A percentile compares a stretch with the other conserved stretches of the same genome.
phyloP scores from a whole-genome alignment of 1,139 yeast genomes.

The Candida labiduridarum region DNA sequence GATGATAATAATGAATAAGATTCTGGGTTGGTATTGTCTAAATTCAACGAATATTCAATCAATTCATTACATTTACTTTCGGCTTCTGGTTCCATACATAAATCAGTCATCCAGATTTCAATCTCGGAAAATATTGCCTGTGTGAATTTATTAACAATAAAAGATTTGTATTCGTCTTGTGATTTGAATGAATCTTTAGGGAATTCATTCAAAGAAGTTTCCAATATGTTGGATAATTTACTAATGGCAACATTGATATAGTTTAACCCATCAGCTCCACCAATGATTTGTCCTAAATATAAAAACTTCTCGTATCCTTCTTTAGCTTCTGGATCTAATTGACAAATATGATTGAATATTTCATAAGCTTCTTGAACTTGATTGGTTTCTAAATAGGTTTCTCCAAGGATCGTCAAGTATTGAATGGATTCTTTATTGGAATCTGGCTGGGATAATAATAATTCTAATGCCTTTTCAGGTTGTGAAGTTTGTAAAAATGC shows the following conservation, averaged over 20 bases:
- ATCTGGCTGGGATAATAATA: conserved; percentile 33
- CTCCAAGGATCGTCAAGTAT: conserved; percentile 59
- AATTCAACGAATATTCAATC: conserved; percentile 63
- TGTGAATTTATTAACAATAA: conserved; percentile 56
- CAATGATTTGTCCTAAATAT: conserved; percentile 88
- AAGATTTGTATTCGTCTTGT: conserved; percentile 26
- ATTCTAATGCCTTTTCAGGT: conserved; percentile 41
- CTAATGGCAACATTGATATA: conserved; percentile 66
- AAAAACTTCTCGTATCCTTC: conserved; percentile 79
- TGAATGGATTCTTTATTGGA: conserved; percentile 31
- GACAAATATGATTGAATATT: conserved; percentile 62
- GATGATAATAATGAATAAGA: conserved; percentile 83
- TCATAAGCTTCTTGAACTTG: conserved; percentile 78
- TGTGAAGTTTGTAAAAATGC: conserved; percentile 43
- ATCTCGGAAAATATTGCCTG: conserved; percentile 83
- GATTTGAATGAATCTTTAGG: conserved; percentile 24
- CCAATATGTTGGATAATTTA: conserved; percentile 36
- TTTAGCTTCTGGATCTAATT: conserved; percentile 66
- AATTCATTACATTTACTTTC: conserved; percentile 77
- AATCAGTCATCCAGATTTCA: conserved; percentile 99
- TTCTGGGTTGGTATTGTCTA: conserved; percentile 71
- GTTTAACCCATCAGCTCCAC: conserved; percentile 77
- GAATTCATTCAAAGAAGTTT: not conserved
- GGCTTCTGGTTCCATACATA: conserved; percentile 92
- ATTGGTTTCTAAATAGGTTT: conserved; percentile 75